Base-by-base conservation (phyloP, 495 filamentous ascomycete genomes). In the Hypoxylon crocopeplum region DNA sequence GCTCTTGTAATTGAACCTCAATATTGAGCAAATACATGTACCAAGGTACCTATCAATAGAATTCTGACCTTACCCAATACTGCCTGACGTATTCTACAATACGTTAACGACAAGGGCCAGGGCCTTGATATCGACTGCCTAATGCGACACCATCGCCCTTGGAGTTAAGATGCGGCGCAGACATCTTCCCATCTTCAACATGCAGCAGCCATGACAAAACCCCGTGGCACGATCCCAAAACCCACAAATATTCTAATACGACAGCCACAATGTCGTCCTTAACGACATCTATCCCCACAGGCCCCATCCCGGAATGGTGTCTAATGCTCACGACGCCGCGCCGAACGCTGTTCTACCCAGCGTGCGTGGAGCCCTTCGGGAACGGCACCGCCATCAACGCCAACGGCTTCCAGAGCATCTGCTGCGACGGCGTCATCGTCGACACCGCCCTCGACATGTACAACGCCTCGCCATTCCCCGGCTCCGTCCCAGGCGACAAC, bases 401-500 rank as follows among this genome's bases (percentile, higher is more conserved):
- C 13, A 2, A 11, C 5, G 48, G 48, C 37, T 64, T 45, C 48
- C 55, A 48, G n/a, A 22, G 20, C 27, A 33, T 64, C 21, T 64
- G 60, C 60, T 64, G 60, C 60, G 36, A 52, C 41, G 59, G 59
- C 48, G 15, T 48, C n/a, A 57, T 63, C 47, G 48, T 63, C 25
- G 27, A 62, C 40, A 56, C 52, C 16, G 16, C 59, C 33, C 2
- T 52, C 16, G 59, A 62, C 46, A 21, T 62, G 2, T 62, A 62
- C 34, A 32, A 25, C 21, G 16, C 25, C 1, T 7, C 20, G 22
- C 12, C 7, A n/a, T 3, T 19, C 48, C 20, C 17, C 11, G n/a
- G n/a, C n/a, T 8, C 4, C 22, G 11, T 1, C 10, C 24, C 5
- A 10, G n/a, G 10, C 16, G 2, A 16, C 21, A 22, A 5, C 34